A percentile compares a stretch with the other conserved stretches of the same genome.
Evolutionary conservation across 2,329 filamentous ascomycete species (phyloP).

Genomic region (Calonectria naviculata): DNA sequence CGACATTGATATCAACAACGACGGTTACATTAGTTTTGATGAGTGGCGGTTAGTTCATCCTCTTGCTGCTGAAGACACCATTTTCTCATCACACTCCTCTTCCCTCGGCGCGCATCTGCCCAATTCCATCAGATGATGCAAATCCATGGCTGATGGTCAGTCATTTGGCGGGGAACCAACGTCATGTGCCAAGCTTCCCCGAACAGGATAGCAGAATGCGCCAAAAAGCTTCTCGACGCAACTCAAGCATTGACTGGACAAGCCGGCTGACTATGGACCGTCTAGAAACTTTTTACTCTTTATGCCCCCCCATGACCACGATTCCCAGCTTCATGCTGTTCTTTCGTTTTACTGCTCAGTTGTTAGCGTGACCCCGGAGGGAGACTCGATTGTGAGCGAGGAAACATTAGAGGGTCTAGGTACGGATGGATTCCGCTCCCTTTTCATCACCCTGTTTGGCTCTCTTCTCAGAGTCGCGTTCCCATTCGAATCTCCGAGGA

Average conservation of each 20-base stretch:
- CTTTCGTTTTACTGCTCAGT: conserved; percentile 93
- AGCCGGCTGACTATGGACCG: conserved; percentile 36
- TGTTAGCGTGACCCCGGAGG: conserved; percentile 90
- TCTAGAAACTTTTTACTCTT: conserved; percentile 92
- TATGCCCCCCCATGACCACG: conserved; percentile 73
- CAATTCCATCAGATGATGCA: conserved; percentile 34
- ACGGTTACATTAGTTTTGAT: conserved; percentile 88
- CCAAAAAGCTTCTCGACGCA: conserved; percentile 13
- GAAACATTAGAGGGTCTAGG: conserved; percentile 93
- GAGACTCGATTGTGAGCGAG: conserved; percentile 92
- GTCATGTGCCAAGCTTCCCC: conserved; percentile 42
- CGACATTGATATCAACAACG: conserved; percentile 89
- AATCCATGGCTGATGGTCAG: conserved; percentile 40
- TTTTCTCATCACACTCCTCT: conserved; percentile 2
- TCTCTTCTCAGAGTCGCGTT: conserved; percentile 76
- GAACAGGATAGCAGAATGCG: conserved; percentile 19
- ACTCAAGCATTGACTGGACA: conserved; percentile 11
- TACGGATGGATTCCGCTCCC: conserved; percentile 71
- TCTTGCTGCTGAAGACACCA: neutral
- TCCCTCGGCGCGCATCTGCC: conserved; percentile 22
- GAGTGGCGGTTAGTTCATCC: conserved; percentile 89
- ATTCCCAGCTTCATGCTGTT: conserved; percentile 81
- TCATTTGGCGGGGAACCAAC: conserved; percentile 41
- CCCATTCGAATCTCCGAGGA: conserved; percentile 51
- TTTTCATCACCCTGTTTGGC: conserved; percentile 81